Conservation (phyloP, 192 early-diverging fungal species). For the Pilaira anomala region DNA sequence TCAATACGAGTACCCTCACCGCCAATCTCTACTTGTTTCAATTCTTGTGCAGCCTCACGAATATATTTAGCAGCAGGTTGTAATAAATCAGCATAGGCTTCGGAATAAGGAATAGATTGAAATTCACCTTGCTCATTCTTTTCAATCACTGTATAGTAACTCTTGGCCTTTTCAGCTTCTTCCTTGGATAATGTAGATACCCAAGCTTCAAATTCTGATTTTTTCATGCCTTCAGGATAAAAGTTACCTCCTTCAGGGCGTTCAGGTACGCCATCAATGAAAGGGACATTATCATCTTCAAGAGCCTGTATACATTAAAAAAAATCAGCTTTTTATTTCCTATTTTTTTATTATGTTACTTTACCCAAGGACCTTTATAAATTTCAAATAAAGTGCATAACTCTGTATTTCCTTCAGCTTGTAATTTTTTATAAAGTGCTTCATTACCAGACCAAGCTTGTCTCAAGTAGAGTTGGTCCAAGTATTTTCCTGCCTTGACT, state of each 20-base stretch:
- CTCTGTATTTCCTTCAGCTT: constrained; percentile 38
- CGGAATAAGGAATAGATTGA: constrained; percentile 46
- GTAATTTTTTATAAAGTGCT: constrained; percentile 47
- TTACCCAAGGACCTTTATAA: constrained; percentile 68
- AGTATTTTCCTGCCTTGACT: constrained; percentile 55
- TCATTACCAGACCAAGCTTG: constrained; percentile 67
- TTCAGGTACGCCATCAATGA: constrained; percentile 41
- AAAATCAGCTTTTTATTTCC: not conserved
- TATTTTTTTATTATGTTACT: not conserved
- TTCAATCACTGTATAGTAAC: constrained; percentile 61
- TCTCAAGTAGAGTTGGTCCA: constrained; percentile 59
- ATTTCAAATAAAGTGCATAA: constrained; percentile 54
- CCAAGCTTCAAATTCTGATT: constrained; percentile 61
- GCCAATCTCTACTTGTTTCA: constrained; percentile 29
- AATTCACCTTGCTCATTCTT: constrained; percentile 31
- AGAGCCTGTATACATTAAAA: constrained; percentile 33
- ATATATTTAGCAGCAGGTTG: constrained; percentile 50
- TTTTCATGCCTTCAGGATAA: constrained; percentile 70
- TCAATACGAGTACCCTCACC: constrained; percentile 32
- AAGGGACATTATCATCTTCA: constrained; percentile 51
- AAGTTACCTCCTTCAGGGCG: constrained; percentile 60
- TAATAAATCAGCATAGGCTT: constrained; percentile 56
- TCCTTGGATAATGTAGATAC: constrained; percentile 39
- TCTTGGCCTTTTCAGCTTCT: constrained; percentile 51
- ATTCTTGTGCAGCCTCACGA: constrained; percentile 53